Evolutionary conservation across 495 filamentous ascomycete species (phyloP), one percentile per base, ranked within the genome.

Genomic region (Xylaria palmicola): DNA sequence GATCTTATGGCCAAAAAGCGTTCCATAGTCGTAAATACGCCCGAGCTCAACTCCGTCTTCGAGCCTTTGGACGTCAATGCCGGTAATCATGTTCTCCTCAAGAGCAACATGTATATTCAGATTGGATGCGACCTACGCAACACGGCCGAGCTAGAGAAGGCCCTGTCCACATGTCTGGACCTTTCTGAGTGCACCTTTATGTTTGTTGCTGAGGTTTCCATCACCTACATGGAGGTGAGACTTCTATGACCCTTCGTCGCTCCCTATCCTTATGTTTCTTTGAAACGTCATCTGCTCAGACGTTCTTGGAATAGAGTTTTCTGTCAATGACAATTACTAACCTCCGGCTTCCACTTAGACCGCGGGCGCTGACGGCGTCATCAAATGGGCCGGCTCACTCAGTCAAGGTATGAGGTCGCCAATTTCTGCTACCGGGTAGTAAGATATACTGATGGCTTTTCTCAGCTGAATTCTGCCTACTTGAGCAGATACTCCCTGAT

Each of bases 401-500:
- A 80, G 83, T 20, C 77, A 88, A 69, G 86, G 89, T 89, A 71
- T 69, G 65, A 44, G 15, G 24, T 10, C 9, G 15, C 43, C 56
- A 17, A 57, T 30, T 24, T 53, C 34, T 3, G 9, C 32, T 45
- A 63, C 63, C 17, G 9, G 6, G 15, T 12, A 7, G 17, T 17
- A 36, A 27, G 4, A n/a, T 19, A 59, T 61, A 71, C 62, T 69
- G 62, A 62, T 60, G n/a, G 24, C n/a, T 0, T 9, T 22, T 6
- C 15, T 17, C 41, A 79, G 77, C 77, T 39, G 75, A 81, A 50
- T 97, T 97, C 70, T 92, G 91, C 66, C 79, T 97, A n/a, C 77
- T 97, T 12, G 93, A 97, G 70, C 92, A 97, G 69, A 88, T 89
- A 59, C 80, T 96, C 15, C 93, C 93, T 0, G 84, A 88, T 55